These are phyloP conservation scores for Calonectria hongkongensis DNA, from an alignment of 2,329 filamentous ascomycete species.

Conservation along the genomic window DNA sequence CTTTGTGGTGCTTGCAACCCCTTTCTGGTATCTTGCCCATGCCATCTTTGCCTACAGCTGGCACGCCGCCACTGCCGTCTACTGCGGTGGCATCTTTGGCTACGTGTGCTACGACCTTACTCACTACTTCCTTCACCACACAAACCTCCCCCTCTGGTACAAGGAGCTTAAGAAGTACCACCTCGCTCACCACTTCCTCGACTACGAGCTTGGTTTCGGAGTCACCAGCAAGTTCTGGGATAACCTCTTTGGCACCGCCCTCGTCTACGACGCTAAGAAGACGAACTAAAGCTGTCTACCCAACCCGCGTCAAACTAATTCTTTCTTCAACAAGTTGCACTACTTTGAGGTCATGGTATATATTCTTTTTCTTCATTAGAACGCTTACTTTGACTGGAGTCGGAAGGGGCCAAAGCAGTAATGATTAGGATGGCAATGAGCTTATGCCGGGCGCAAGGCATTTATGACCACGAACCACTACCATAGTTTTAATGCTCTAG, in stretches of 20 bases:
- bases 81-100: slow-evolving; percentile 93
- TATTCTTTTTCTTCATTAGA: slow-evolving; percentile 42
- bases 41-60: slow-evolving; percentile 88
- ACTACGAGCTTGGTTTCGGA: slow-evolving; percentile 98
- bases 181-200: slow-evolving; percentile 96
- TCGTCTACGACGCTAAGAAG: slow-evolving; percentile 66
- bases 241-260: slow-evolving; percentile 90
- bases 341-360: slow-evolving; percentile 43
- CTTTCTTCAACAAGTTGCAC: slow-evolving; percentile 23
- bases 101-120: slow-evolving; percentile 98
- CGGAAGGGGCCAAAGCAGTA: slow-evolving; percentile 46
- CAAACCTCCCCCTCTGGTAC: slow-evolving; percentile 92
- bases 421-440: slow-evolving; percentile 55
- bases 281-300: slow-evolving; percentile 53
- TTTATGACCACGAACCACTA: slow-evolving; percentile 50
- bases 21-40: slow-evolving; percentile 96
- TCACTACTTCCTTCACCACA: slow-evolving; percentile 98
- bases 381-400: slow-evolving; percentile 46
- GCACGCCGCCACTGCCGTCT: slow-evolving; percentile 86
- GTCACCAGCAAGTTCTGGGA: slow-evolving; percentile 99
- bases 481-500: slow-evolving; percentile 53
- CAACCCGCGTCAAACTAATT: slow-evolving; percentile 18
- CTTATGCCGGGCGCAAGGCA: slow-evolving; percentile 51
- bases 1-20: slow-evolving; percentile 87
- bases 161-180: slow-evolving; percentile 97